A percentile compares a stretch with the other conserved stretches of the same genome.
Evolutionary conservation across 225 moss, liverwort and hornwort species (phyloP).

Genomic region (Ulota crispa): DNA sequence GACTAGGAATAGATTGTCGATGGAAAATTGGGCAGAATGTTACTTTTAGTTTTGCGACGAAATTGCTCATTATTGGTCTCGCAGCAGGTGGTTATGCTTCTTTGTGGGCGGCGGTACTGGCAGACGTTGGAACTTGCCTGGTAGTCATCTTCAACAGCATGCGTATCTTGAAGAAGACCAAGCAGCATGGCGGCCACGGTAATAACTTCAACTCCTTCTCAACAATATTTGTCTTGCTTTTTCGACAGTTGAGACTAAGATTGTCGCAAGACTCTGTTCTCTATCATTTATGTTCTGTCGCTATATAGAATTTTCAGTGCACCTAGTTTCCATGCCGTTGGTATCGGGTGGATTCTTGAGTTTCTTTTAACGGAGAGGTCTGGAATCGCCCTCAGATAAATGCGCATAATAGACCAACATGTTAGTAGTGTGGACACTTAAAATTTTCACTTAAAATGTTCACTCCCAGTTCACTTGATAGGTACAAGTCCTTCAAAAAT

Average conservation of each 20-base stretch:
- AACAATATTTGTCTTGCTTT: background rate
- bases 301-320: background rate
- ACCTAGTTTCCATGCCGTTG: background rate
- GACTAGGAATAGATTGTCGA: constrained; percentile 66
- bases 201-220: background rate
- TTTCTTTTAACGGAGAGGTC: background rate
- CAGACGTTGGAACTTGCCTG: constrained; percentile 92
- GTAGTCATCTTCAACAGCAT: constrained; percentile 85
- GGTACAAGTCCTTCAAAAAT: background rate
- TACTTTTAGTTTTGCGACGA: constrained; percentile 67
- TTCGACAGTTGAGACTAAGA: background rate
- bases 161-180: constrained; percentile 74
- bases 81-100: constrained; percentile 82
- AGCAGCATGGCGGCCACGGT: constrained; percentile 37
- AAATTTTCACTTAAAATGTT: no score
- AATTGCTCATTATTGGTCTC: constrained; percentile 75
- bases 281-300: background rate
- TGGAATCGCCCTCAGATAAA: background rate
- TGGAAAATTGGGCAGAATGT: constrained; percentile 84
- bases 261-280: background rate
- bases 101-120: constrained; percentile 87
- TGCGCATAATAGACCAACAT: background rate
- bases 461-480: background rate
- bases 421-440: background rate
- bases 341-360: background rate